These are phyloP conservation scores for Dryadomyces quercivorus DNA, from an alignment of 2,329 filamentous ascomycete genomes.

Conservation along the genomic window DNA sequence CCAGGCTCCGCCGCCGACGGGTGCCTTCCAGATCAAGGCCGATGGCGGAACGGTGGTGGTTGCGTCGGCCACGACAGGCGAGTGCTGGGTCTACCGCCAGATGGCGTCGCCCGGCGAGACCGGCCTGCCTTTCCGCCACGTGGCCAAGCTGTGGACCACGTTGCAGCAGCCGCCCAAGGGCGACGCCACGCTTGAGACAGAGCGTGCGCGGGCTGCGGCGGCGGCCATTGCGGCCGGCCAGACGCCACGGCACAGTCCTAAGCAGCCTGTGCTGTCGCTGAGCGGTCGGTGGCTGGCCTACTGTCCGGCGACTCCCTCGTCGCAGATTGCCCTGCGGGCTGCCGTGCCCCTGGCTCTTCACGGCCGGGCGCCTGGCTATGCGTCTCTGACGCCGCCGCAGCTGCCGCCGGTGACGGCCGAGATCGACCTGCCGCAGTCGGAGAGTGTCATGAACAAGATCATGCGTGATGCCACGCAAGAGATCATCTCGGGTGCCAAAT, in stretches of 20 bases:
- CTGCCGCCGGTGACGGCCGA: slow-evolving; percentile 54
- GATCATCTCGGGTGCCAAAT: slow-evolving; percentile 60
- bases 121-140: slow-evolving; percentile 44
- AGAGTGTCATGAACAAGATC: slow-evolving; percentile 62
- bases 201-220: slow-evolving; percentile 5
- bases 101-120: slow-evolving; percentile 27
- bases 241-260: slow-evolving; percentile 29
- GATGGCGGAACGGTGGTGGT: slow-evolving; percentile 61
- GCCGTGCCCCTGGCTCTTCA: slow-evolving; percentile 43
- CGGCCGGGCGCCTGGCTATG: slow-evolving; percentile 42
- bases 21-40: slow-evolving; percentile 61
- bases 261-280: slow-evolving; percentile 55
- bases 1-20: slow-evolving; percentile 55
- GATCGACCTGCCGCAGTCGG: slow-evolving; percentile 59
- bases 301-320: slow-evolving; percentile 59
- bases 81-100: slow-evolving; percentile 67
- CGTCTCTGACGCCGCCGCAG: slow-evolving; percentile 54
- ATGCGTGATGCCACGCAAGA: slow-evolving; percentile 72
- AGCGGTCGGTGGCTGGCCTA: slow-evolving; percentile 68
- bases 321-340: slow-evolving; percentile 57
- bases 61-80: slow-evolving; percentile 71
- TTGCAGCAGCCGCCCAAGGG: slow-evolving; percentile 49
- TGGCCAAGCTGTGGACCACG: slow-evolving; percentile 87
- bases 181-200: slow-evolving; percentile 25
- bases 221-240: slow-evolving; percentile 25